Evolutionary conservation across 371 early-diverging fungal genomes (phyloP).

Genomic region (Nematocida parisii): DNA sequence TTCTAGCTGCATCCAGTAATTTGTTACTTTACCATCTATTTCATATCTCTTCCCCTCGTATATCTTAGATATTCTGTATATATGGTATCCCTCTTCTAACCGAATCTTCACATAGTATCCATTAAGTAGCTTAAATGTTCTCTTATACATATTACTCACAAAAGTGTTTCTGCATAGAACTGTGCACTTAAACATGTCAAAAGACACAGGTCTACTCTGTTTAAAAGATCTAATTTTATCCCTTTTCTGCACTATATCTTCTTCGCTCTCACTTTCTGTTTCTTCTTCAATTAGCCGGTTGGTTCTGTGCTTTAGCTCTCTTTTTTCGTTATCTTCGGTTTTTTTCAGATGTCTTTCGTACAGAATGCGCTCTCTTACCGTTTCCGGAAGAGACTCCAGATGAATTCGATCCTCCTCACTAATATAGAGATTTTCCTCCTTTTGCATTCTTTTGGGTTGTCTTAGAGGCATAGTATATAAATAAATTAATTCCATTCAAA

Average conservation of each 20-base stretch:
- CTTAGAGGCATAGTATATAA: conserved; percentile 53
- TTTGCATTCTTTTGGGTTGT: conserved; percentile 11
- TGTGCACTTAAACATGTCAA: conserved; percentile 41
- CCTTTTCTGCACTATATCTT: not conserved
- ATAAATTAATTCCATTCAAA: conserved; percentile 53
- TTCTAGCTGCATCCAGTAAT: conserved; percentile 54
- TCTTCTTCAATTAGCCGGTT: conserved; percentile 16
- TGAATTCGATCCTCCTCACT: conserved; percentile 56
- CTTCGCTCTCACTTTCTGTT: not conserved
- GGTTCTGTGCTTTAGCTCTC: conserved; percentile 53
- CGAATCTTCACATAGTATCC: conserved; percentile 62
- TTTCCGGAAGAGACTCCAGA: conserved; percentile 59
- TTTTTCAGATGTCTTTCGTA: conserved; percentile 61
- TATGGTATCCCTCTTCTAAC: conserved; percentile 53
- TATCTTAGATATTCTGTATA: conserved; percentile 59
- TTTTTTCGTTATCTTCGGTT: conserved; percentile 57
- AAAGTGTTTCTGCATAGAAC: conserved; percentile 61
- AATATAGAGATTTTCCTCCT: conserved; percentile 53
- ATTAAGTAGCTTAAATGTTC: conserved; percentile 37
- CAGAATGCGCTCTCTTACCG: conserved; percentile 62
- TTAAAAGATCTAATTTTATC: conserved; percentile 1
- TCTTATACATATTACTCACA: conserved; percentile 57
- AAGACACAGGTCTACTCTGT: not conserved
- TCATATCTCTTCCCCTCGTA: conserved; percentile 58
- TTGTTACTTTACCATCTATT: conserved; percentile 48